Base-by-base conservation (phyloP, 768 basidiomycete genomes). In the Stropharia rugosoannulata region DNA sequence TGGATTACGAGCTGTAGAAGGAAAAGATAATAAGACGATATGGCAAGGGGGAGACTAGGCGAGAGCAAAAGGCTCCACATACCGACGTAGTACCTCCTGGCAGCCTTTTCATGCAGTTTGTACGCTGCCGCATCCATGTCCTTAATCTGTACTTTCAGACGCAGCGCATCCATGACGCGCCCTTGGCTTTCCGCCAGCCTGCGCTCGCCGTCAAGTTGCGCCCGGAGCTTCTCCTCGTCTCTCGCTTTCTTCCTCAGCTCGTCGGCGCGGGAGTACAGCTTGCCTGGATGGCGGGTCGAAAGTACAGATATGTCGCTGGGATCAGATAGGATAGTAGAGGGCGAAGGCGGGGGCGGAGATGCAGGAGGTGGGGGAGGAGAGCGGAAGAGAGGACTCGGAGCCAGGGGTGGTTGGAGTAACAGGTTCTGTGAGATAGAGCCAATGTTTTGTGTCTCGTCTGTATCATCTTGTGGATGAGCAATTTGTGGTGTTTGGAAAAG, bases 61-160 rank as follows among this genome's bases (percentile, higher is more conserved):
- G 18, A 18, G 13, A 8, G 49, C 49, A 52, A 46, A 15, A 56
- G 5, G 50, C 7, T 19, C 59, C 37, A 66, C 75, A 60, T 52
- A 80, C 80, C 75, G 42, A 68, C 70, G 58, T 71, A 78, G 56
- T 75, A 79, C 38, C 80, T 68, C 54, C 71, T 71, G 22, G 75
- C 78, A 18, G 81, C 81, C 32, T 74, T 74, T 49, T 68, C 68
- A 62, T 83, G 79, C 35, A 81, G 61, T 55, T 68, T 74, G 41
- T 60, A 66, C 5, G 68, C 72, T 51, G 63, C 65, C 16, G 64
- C 65, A 43, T 76, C 73, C 19, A 68, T 64, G 38, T 72, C 69
- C 35, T 72, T 63, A 3, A 79, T 70, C 47, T 77, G 68, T 10
- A 71, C 70, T 27, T 70, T 67, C 25, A 80, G 58, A 54, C 72